Base-by-base conservation (phyloP, 257 asterid species). In the Rubia yunnanensis region DNA sequence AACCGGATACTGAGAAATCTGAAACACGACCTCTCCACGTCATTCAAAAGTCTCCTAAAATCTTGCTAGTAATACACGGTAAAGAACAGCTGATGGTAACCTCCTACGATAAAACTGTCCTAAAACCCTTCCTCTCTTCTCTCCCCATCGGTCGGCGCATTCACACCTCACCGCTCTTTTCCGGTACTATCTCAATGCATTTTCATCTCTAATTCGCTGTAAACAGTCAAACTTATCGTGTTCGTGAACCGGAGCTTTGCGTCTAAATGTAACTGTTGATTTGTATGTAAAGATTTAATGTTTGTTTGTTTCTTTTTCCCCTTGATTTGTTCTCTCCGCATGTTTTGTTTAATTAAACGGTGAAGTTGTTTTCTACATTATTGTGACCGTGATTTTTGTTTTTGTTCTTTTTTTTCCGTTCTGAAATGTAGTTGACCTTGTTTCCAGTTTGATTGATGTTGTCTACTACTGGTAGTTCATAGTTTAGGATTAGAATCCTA, bases 61-160 rank as follows among this genome's bases (percentile, higher is more conserved):
- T 10, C 39, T 35, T 35, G 39, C 13, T 11, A 35, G 39, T 1
- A 35, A 11, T 11, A 35, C 39, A 8, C 39, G 11, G 39, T 2
- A 4, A 35, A 35, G n/a, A 35, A 11, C 39, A 35, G 11, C 39
- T 35, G 39, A 35, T 35, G 7, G 39, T n/a, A n/a, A n/a, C n/a
- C n/a, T n/a, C n/a, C n/a, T n/a, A n/a, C 39, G 10, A 35, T 35
- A 35, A 35, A 35, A 35, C 39, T 35, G 13, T 35, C 39, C 39
- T 35, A 35, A 35, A 35, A 35, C 48, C 48, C 14, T 39, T 39
- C 48, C 18, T 11, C 48, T 11, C 48, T 39, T 39, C 14, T 39
- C 48, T 60, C 64, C 48, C 7, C 64, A 48, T 60, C 48, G 64
- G 48, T 34, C 64, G 48, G 48, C 64, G 48, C 39, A 60, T 6